These are phyloP conservation scores for Leccinum incarnatum DNA, from an alignment of 768 basidiomycete genomes.

Conservation along the genomic window DNA sequence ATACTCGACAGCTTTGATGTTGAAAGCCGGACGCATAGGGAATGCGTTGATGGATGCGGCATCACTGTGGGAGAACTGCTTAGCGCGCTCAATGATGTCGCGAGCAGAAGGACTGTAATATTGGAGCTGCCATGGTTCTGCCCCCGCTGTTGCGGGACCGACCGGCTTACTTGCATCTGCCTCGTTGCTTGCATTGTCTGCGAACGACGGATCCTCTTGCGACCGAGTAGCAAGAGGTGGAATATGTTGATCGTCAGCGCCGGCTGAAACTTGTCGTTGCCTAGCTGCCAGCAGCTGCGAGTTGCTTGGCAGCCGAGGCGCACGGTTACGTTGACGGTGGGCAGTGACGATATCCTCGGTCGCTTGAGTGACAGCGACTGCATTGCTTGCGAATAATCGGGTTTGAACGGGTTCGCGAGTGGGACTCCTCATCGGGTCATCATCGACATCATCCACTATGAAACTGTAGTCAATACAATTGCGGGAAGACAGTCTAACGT, in stretches of 20 bases:
- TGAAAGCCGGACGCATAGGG: not conserved
- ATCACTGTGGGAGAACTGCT: constrained; percentile 3
- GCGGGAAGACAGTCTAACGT: not conserved
- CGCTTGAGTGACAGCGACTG: not conserved
- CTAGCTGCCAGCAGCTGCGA: not conserved
- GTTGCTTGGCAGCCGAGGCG: constrained; percentile 1
- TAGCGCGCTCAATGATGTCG: constrained; percentile 1
- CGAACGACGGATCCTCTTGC: not conserved
- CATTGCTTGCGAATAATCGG: not conserved
- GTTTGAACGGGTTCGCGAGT: not conserved
- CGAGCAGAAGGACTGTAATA: not conserved
- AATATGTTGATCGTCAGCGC: not conserved
- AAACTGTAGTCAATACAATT: not conserved
- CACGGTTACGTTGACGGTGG: not conserved
- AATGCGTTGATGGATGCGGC: constrained; percentile 1
- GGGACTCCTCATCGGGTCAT: too few relatives aligned
- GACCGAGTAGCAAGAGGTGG: not conserved
- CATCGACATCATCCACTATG: not conserved
- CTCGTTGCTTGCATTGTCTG: not conserved
- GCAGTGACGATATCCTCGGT: not conserved
- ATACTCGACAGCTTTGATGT: not conserved
- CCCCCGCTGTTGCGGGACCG: not conserved
- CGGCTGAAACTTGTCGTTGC: not conserved
- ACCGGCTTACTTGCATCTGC: not conserved
- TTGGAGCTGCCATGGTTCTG: constrained; percentile 7